Base-by-base conservation (phyloP, 805 yeast genomes). In the Candida manassasensis region DNA sequence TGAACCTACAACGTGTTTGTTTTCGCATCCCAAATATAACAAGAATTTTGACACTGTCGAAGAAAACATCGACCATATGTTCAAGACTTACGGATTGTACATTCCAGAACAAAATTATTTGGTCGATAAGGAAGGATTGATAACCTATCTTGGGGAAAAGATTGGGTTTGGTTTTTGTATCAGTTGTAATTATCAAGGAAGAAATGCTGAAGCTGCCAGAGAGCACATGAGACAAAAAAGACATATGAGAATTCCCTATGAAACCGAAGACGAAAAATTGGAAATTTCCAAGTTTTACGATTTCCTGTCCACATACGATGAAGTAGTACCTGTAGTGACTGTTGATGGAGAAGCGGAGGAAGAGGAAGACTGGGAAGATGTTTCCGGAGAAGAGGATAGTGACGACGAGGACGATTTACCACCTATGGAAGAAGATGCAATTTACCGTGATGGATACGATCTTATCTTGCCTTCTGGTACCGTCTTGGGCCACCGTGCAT, bases 211-310 rank as follows among this genome's bases (percentile, higher is more conserved):
- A 50, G 84, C 95, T 41, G 88, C 85, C 8, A 79, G 96, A 47
- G 93, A 86, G 28, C 99, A 93, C 58, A 81, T 87, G 84, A 49
- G 69, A 4, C 73, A 83, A 6, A 93, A 93, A 59, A 78, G 87
- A 39, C 99, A 93, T 58, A 83, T 90, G 64, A 75, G 78, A 52
- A 72, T 93, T 41, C 97, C 97, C 1, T 93, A 84, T 59, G 97
- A 93, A 49, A 60, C 77, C 0, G 81, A 77, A 36, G 81, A 81
- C 38, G 95, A 93, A 50, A 79, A 79, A 51, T 71, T 79, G 32
- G 83, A 81, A 50, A 70, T 90, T 29, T 74, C 88, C 0, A 81
- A 78, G 27, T 93, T 82, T 52, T 93, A 93, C 54, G 96, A 90
- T 54, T 89, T 86, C 61, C 67, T 81, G 3, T 71, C 85, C 1